Evolutionary conservation across 768 basidiomycete species (phyloP).

Genomic region (Suillus decipiens): DNA sequence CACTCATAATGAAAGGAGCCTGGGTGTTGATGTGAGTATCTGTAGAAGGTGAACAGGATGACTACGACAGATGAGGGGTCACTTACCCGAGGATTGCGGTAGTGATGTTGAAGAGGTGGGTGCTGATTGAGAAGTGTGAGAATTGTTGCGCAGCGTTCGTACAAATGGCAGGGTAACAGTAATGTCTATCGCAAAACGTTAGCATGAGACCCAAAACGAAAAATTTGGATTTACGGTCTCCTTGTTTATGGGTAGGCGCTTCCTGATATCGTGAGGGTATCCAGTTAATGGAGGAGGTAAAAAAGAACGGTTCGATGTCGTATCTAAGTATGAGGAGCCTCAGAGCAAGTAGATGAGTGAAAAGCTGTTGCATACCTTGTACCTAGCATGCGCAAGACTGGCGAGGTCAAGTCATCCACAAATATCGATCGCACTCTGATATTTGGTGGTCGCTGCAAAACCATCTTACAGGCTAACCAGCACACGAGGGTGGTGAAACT

Average conservation of each 20-base stretch:
- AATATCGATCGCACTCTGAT: constrained; percentile 52
- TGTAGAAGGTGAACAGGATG: no score
- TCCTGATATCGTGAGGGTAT: constrained; percentile 69
- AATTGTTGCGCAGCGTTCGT: constrained; percentile 36
- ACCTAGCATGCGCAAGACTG: constrained; percentile 57
- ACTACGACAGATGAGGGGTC: constrained; percentile 11
- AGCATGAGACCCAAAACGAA: background rate
- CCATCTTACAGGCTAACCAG: background rate
- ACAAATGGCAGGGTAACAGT: constrained; percentile 57
- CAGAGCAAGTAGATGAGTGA: background rate
- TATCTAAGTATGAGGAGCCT: constrained; percentile 34
- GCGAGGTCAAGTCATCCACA: constrained; percentile 49
- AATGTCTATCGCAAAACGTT: constrained; percentile 43
- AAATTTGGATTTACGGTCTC: constrained; percentile 51
- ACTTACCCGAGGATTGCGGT: background rate
- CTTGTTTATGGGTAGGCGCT: constrained; percentile 35
- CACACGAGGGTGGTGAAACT: constrained; percentile 18
- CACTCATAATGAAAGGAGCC: constrained; percentile 39
- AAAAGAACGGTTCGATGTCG: constrained; percentile 63
- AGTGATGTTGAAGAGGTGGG: background rate
- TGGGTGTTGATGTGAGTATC: constrained; percentile 50
- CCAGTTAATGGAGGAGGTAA: constrained; percentile 64
- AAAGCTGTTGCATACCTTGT: constrained; percentile 40
- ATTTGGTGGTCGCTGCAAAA: constrained; percentile 35
- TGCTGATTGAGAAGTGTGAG: background rate